Base-by-base conservation (phyloP, 1,139 yeast genomes). In the Nadsonia starkeyi-henricii region DNA sequence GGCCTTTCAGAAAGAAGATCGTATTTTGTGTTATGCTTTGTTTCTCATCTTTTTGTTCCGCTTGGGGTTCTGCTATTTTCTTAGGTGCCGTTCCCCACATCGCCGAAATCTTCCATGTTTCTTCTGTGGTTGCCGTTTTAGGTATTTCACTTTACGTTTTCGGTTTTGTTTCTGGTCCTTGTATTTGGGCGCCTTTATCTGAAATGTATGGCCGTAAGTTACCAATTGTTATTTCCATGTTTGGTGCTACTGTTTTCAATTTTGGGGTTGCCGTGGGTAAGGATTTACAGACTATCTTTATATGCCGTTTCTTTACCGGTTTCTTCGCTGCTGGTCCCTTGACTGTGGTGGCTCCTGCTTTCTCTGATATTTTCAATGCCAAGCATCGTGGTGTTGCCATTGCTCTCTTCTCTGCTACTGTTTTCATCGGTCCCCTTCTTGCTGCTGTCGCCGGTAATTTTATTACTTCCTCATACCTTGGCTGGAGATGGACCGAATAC, bases 151-250 rank as follows among this genome's bases (percentile, higher is more conserved):
- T 85, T 28, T 85, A 76, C 57, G 94, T 85, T 20, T 59, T 81
- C 43, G 95, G 95, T 20, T 84, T 84, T 62, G 94, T 93, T 0
- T 73, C 82, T 0, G 94, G 95, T 18, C 95, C 95, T 7, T 68
- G 83, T 41, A 56, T 83, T 41, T 85, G 85, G 79, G 94, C 91
- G 20, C 95, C 95, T 3, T 60, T 84, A 44, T 80, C 89, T 8
- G 94, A 83, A 62, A 61, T 81, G 47, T 79, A 72, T 56, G 95
- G 95, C 47, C 75, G 95, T 63, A 75, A 74, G 58, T 62, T 70
- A 2, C 78, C 84, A 12, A 55, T 82, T 46, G 52, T 81, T 1
- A 52, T 75, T 1, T 75, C 86, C 1, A 61, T 73, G 12, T 67
- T 84, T 41, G 75, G 81, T 1, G 77, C 75, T 59, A 67, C 74